Percentiles rank a stretch among this genome's conserved stretches.
Evolutionary conservation across 2,329 filamentous ascomycete species (phyloP).

Genomic region (Penicillium sp.): DNA sequence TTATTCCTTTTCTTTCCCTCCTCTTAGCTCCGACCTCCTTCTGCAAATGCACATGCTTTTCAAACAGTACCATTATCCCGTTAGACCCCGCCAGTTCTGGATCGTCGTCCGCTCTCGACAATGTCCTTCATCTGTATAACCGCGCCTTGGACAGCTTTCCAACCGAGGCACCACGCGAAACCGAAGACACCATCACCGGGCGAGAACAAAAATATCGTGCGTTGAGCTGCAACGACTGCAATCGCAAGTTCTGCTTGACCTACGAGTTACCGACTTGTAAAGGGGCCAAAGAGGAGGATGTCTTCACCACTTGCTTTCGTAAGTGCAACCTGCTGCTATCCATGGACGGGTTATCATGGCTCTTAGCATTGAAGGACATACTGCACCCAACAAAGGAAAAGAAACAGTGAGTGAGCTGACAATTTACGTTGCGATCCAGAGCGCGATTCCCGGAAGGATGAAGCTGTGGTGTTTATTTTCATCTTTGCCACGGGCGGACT

Average conservation of each 20-base stretch:
- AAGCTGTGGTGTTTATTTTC: conserved; percentile 64
- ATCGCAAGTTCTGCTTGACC: conserved; percentile 63
- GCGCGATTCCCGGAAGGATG: conserved; percentile 65
- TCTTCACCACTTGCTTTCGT: conserved; percentile 66
- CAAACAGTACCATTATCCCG: conserved; percentile 66
- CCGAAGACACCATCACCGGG: conserved; percentile 12
- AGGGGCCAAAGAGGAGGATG: conserved; percentile 60
- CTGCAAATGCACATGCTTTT: conserved; percentile 70
- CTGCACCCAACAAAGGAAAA: no score
- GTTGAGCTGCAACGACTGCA: conserved; percentile 64
- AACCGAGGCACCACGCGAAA: not conserved
- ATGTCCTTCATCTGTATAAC: conserved; percentile 22
- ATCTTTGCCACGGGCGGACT: conserved; percentile 62
- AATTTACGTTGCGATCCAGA: no score
- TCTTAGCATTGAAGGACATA: no score
- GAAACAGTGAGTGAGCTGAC: no score
- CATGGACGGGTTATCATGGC: no score
- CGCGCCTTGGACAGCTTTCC: conserved; percentile 18
- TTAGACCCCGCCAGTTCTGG: conserved; percentile 48
- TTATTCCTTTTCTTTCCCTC: not conserved
- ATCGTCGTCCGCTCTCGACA: conserved; percentile 17
- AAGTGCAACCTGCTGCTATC: no score
- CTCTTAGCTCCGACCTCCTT: conserved; percentile 55
- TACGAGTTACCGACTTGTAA: conserved; percentile 63
- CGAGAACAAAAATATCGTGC: conserved; percentile 39